Base-by-base conservation (phyloP, 2,329 filamentous ascomycete species). In the Blastomyces emzantsi region DNA sequence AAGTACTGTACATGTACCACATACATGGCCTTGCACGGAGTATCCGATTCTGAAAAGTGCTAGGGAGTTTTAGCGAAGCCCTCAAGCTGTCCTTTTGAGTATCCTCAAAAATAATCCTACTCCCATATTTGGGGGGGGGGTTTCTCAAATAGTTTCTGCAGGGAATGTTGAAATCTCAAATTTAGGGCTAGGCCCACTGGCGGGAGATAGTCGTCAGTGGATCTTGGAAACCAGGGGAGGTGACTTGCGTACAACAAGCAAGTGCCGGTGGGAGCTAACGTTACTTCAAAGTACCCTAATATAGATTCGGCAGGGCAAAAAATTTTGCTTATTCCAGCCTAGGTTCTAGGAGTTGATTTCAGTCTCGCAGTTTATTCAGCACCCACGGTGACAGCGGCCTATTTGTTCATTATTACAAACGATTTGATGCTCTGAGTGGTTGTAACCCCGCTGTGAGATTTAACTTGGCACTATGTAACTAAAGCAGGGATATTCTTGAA, bases 61-160 rank as follows among this genome's bases (percentile, higher is more conserved):
- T 28, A 30, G 19, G 25, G 51, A 33, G 28, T 28, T 54, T 19
- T 8, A 33, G 25, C 25, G 30, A 30, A 49, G 17, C 15, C 17
- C 7, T 33, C 15, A 3, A n/a, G 2, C 9, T 13, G 41, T 13
- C n/a, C 22, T 36, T 55, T 36, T n/a, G 28, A 36, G 30, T 3
- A 33, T 55, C 33, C 52, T 55, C 52, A 55, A 55, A 55, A 55
- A 55, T 55, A 55, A 55, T 55, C 52, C 52, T 36, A 17, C 15
- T 55, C 30, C 19, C 28, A 22, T 43, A n/a, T 19, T 41, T 43
- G 30, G 43, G n/a, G 1, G 17, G 55, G 43, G 5, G 33, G 57
- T 28, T 58, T 47, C 28, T 63, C 47, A 51, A 54, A 54, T 22
- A 49, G 13, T 17, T 55, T 55, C 28, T 55, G 52, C 28, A 33